A percentile compares a stretch with the other conserved stretches of the same genome.
These are phyloP conservation scores for Hypocreales sp. DNA, from an alignment of 2,329 filamentous ascomycete species.

Conservation along the genomic window DNA sequence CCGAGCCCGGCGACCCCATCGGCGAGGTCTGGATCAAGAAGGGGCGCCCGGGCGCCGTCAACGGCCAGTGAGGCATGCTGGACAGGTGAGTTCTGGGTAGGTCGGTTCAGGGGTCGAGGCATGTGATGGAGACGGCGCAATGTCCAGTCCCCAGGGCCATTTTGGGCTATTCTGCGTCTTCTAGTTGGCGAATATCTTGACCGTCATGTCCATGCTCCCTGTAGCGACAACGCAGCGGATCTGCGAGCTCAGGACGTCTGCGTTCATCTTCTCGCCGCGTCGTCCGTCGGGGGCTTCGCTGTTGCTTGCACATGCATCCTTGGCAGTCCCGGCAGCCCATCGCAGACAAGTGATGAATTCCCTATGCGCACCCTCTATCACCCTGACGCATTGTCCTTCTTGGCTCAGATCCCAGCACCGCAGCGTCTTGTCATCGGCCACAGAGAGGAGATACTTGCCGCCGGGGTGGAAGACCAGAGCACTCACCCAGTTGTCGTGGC, in stretches of 20 bases:
- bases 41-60: constrained; percentile 2
- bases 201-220: constrained; percentile 37
- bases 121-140: no score
- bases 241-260: constrained; percentile 44
- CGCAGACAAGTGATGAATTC: constrained; percentile 77
- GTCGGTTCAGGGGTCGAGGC: no score
- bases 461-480: constrained; percentile 79
- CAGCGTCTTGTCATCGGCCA: constrained; percentile 79
- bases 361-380: constrained; percentile 57
- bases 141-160: no score
- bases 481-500: constrained; percentile 91
- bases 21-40: constrained; percentile 47
- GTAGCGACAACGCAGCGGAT: constrained; percentile 84
- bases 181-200: neutral
- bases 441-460: constrained; percentile 77
- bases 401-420: constrained; percentile 88
- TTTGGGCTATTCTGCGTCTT: no score
- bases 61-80: no score
- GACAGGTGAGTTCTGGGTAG: no score
- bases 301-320: constrained; percentile 2
- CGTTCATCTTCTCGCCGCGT: constrained; percentile 15
- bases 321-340: constrained; percentile 57
- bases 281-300: constrained; percentile 2
- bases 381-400: constrained; percentile 79
- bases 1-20: constrained; percentile 50